phyloP scores from a whole-genome alignment of 1,284 basidiomycete species.

The Puccinia hordei region DNA sequence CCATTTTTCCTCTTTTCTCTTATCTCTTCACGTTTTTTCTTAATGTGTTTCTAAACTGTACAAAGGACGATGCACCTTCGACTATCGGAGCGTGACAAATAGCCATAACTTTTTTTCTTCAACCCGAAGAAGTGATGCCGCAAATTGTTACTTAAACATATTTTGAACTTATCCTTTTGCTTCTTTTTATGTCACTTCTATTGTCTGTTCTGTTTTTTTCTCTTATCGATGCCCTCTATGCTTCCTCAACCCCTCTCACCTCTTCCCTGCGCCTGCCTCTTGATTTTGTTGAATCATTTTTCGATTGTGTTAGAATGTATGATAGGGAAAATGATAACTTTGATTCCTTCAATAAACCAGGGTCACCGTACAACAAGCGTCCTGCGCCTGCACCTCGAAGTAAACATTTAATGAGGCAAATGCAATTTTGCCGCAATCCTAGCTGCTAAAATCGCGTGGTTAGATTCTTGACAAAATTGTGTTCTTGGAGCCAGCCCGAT shows the following conservation, averaged over 20 bases:
- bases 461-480: too few species aligned
- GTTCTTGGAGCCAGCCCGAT: too few species aligned
- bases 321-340: background rate
- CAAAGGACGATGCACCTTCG: background rate
- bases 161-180: background rate
- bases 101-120: background rate
- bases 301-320: background rate
- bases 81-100: background rate
- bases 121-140: background rate
- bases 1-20: background rate
- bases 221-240: too few species aligned
- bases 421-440: too few species aligned
- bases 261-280: background rate
- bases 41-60: background rate
- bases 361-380: too few species aligned
- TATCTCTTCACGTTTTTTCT: background rate
- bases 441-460: too few species aligned
- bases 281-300: background rate
- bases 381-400: too few species aligned
- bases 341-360: too few species aligned
- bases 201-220: background rate
- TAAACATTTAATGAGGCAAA: too few species aligned
- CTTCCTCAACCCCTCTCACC: too few species aligned
- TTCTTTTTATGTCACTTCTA: background rate
- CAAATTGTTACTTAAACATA: background rate